Evolutionary conservation across 202 grass and related monocot genomes (phyloP).

Genomic region (Brachypodium distachyon): DNA sequence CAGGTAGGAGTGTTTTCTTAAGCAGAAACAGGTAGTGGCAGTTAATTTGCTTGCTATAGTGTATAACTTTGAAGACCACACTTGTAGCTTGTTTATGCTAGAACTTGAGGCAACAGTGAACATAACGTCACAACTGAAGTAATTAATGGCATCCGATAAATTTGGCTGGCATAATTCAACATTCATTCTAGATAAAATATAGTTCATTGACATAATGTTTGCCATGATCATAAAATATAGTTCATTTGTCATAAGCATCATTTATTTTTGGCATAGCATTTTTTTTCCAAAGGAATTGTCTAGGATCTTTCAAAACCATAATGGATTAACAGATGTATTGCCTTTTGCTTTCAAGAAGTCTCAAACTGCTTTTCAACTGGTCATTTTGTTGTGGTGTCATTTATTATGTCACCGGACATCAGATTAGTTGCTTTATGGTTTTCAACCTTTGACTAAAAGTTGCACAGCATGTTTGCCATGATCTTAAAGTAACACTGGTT

Average conservation of each 20-base stretch:
- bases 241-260: neutral
- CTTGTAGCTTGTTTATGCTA: neutral
- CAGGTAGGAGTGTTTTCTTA: slow-evolving; percentile 37
- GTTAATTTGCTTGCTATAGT: neutral
- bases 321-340: neutral
- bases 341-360: neutral
- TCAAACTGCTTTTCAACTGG: neutral
- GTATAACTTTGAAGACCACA: neutral
- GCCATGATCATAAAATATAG: neutral
- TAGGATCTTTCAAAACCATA: neutral
- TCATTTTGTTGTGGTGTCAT: neutral
- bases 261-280: neutral
- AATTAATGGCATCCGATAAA: neutral
- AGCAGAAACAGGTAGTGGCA: neutral
- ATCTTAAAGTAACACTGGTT: slow-evolving; percentile 21
- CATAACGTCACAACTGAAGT: neutral
- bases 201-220: neutral
- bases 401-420: neutral
- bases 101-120: neutral
- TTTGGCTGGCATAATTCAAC: neutral
- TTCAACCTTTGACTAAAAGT: neutral
- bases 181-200: neutral
- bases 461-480: neutral
- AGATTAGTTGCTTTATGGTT: neutral
- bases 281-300: neutral